Conservation (phyloP, 495 filamentous ascomycete species). For the Hypoxylon crocopeplum region DNA sequence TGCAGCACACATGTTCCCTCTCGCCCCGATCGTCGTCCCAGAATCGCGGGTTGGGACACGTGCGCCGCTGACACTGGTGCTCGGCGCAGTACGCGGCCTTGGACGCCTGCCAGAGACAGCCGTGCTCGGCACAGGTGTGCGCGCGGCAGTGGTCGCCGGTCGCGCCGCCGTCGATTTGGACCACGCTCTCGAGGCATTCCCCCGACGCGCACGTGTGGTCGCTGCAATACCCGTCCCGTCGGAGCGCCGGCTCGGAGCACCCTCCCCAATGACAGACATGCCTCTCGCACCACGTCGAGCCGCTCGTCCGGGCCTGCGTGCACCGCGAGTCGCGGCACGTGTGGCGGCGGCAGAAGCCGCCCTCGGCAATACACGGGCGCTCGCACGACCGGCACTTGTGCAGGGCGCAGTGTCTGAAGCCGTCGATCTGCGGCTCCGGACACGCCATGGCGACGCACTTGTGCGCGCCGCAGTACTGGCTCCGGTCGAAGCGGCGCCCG, state of each 20-base stretch:
- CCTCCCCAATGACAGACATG: slow-evolving; percentile 26
- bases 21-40: slow-evolving; percentile 14
- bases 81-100: slow-evolving; percentile 16
- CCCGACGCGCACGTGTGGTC: slow-evolving; percentile 25
- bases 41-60: slow-evolving; percentile 20
- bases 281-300: slow-evolving; percentile 22
- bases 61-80: slow-evolving; percentile 27
- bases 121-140: slow-evolving; percentile 23
- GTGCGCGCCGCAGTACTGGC: slow-evolving; percentile 24
- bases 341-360: slow-evolving; percentile 29
- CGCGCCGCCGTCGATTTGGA: not conserved
- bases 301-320: not conserved
- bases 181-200: slow-evolving; percentile 12
- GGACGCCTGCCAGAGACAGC: slow-evolving; percentile 7
- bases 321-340: slow-evolving; percentile 24
- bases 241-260: slow-evolving; percentile 22
- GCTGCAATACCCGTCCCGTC: slow-evolving; percentile 24
- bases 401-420: slow-evolving; percentile 18
- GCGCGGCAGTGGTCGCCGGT: slow-evolving; percentile 9
- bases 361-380: slow-evolving; percentile 22
- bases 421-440: not conserved
- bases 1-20: slow-evolving; percentile 25
- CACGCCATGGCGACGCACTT: slow-evolving; percentile 33
- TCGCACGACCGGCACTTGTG: slow-evolving; percentile 30
- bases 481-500: slow-evolving; percentile 18